Evolutionary conservation across 805 yeast species (phyloP).

Genomic region (Diddensiella santjacobensis): DNA sequence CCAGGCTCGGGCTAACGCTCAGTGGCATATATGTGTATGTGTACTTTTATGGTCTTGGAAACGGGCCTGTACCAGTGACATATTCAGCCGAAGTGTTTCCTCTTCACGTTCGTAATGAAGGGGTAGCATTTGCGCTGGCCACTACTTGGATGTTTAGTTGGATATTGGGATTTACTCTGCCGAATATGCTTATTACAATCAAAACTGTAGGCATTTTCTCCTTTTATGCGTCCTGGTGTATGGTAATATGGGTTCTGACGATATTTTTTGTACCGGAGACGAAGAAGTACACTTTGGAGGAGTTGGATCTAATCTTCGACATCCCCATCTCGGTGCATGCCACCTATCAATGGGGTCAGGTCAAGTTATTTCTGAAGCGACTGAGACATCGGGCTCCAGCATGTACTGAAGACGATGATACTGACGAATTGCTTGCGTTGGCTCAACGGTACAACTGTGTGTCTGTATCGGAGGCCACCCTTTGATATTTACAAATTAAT

Average conservation of each 20-base stretch:
- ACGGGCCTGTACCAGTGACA: conserved; percentile 83
- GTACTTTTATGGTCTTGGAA: conserved; percentile 62
- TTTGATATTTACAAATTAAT: neutral
- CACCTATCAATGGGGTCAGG: neutral
- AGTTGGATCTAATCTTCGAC: conserved; percentile 63
- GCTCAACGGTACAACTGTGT: neutral
- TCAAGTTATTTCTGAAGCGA: neutral
- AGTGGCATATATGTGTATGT: conserved; percentile 63
- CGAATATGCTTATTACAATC: conserved; percentile 67
- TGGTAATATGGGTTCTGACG: conserved; percentile 65
- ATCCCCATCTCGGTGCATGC: conserved; percentile 48
- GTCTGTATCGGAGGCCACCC: neutral
- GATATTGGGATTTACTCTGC: conserved; percentile 38
- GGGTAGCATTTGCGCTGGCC: conserved; percentile 75
- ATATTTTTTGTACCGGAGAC: conserved; percentile 59
- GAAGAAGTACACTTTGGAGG: conserved; percentile 66
- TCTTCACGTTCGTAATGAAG: conserved; percentile 68
- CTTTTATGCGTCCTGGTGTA: conserved; percentile 82
- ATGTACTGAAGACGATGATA: neutral
- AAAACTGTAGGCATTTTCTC: conserved; percentile 69
- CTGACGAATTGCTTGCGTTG: neutral
- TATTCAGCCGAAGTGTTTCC: conserved; percentile 83
- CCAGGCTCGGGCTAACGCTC: conserved; percentile 52
- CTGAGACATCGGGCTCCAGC: neutral
- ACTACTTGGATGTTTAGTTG: conserved; percentile 47